Base-by-base conservation (phyloP, 1,139 yeast genomes). In the Zygoascus sp. region DNA sequence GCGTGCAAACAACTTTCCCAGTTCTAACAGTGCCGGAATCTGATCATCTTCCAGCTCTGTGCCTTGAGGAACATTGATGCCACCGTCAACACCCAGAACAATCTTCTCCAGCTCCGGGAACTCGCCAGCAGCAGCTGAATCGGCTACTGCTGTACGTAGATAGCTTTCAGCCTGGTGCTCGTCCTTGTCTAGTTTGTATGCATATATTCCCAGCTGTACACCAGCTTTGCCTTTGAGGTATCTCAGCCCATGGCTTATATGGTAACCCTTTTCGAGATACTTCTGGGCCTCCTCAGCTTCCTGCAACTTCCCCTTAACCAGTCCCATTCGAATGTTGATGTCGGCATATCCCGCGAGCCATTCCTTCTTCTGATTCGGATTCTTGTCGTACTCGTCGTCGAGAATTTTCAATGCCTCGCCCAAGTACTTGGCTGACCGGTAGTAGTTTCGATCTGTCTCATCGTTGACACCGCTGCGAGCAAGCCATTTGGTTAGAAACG, bases 91-190 rank as follows among this genome's bases (percentile, higher is more conserved):
- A 22, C 28, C 30, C 2, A 41, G 44, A n/a, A 35, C 50, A 1
- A 36, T 43, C 25, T 35, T 15, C 16, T 48, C 42, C 7, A 37
- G 23, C 3, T 30, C 42, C 19, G 48, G 38, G 25, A 43, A 42
- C 27, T 38, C 35, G 6, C 45, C 46, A 11, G 45, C 44, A 8
- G 50, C 48, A 7, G 42, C 41, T 5, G 53, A 47, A 73, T 74
- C 74, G 27, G 64, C 66, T 13, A 78, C 60, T 1, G 79, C 67
- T 41, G 78, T 65, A 38, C 68, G 56, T 41, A 76, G 62, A 46
- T 72, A 71, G 3, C 50, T 42, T 25, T 72, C 68, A 34, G 73
- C 71, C 15, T 62, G 65, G 2, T 55, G 44, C 37, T 56, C 55
- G 16, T 48, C 45, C 9, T 45, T 40, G 6, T 55, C 60, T n/a